phyloP scores from a whole-genome alignment of 257 asterid genomes.

The Lycium ferocissimum region DNA sequence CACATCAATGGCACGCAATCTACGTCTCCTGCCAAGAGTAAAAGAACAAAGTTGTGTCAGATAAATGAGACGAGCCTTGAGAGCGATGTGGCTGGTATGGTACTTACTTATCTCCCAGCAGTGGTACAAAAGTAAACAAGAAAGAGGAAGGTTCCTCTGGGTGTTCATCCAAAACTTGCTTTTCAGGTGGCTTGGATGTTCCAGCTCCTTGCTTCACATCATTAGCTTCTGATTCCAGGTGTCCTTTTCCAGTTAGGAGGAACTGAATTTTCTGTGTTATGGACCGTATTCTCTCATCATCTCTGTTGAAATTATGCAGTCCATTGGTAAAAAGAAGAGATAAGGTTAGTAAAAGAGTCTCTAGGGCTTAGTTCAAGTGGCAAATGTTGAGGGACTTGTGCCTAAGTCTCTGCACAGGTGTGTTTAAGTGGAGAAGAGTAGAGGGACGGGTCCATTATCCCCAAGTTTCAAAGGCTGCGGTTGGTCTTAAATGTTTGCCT shows the following conservation, averaged over 20 bases:
- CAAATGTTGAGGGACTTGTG: not conserved
- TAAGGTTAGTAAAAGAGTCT: not conserved
- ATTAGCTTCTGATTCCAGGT: not conserved
- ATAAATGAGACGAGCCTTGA: not conserved
- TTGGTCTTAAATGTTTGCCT: too few relatives aligned
- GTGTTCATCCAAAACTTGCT: slow-evolving; percentile 2
- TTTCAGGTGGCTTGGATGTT: not conserved
- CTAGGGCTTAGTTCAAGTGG: not conserved
- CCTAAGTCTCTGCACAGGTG: not conserved
- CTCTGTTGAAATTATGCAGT: not conserved
- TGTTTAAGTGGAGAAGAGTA: not conserved
- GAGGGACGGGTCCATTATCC: too few relatives aligned
- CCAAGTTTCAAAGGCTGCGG: too few relatives aligned
- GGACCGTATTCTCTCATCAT: not conserved
- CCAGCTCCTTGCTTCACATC: not conserved
- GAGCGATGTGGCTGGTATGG: not conserved
- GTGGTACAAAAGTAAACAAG: not conserved
- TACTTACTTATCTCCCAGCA: not conserved
- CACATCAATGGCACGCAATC: not conserved
- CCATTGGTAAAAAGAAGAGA: not conserved
- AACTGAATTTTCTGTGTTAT: not conserved
- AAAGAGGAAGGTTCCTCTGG: not conserved
- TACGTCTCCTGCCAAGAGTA: slow-evolving; percentile 1
- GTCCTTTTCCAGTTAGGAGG: not conserved
- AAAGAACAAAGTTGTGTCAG: not conserved